A percentile compares a stretch with the other conserved stretches of the same genome.
Conservation (phyloP, 2,329 filamentous ascomycete species). For the Bipolaris zeicola region DNA sequence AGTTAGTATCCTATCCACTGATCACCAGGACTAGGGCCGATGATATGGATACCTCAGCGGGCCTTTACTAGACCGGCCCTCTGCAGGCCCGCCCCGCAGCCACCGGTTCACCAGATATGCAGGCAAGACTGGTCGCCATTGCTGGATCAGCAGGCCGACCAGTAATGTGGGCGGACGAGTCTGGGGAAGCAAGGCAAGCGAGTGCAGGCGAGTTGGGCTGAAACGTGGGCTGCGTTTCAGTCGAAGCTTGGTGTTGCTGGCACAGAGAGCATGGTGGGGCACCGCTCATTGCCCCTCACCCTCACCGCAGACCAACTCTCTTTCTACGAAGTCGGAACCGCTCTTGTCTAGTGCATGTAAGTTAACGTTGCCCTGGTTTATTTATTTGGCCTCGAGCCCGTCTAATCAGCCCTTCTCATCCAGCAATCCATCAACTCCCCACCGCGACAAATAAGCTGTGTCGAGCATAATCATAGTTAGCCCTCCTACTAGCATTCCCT, state of each 20-base stretch:
- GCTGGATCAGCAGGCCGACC: conserved; percentile 2
- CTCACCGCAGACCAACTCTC: conserved; percentile 21
- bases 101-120: conserved; percentile 13
- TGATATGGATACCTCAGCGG: background rate
- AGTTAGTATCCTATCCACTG: background rate
- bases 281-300: conserved; percentile 27
- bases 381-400: background rate
- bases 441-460: background rate
- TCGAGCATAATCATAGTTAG: background rate
- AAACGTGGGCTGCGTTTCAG: conserved; percentile 25
- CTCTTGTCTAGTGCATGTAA: conserved; percentile 14
- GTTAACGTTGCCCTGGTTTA: conserved; percentile 2
- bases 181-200: conserved; percentile 4
- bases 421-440: conserved; percentile 1
- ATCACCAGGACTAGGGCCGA: background rate
- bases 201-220: conserved; percentile 21
- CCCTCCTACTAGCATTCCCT: conserved; percentile 5
- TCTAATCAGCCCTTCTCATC: background rate
- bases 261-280: conserved; percentile 17
- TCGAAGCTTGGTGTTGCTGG: conserved; percentile 20
- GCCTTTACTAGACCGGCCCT: background rate
- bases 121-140: conserved; percentile 7
- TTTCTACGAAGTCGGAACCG: conserved; percentile 14
- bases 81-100: background rate
- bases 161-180: background rate